A percentile compares a stretch with the other conserved stretches of the same genome.
These are phyloP conservation scores for Colletotrichum filicis DNA, from an alignment of 2,329 filamentous ascomycete species.

Conservation along the genomic window DNA sequence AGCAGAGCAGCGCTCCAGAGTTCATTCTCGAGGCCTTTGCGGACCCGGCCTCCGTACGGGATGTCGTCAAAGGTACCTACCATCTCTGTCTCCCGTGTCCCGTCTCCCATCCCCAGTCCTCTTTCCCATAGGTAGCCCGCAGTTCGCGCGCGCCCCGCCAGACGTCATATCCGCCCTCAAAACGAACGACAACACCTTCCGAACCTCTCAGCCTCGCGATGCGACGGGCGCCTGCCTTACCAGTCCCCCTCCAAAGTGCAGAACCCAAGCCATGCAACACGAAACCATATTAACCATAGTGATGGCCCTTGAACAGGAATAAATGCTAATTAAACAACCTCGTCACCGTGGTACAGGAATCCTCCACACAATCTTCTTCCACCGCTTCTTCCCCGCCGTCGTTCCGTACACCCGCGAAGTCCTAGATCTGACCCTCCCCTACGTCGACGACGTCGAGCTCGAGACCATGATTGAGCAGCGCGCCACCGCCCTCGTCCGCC, in stretches of 20 bases:
- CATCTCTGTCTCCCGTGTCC: neutral
- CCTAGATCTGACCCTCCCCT: constrained; percentile 89
- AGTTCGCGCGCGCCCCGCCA: constrained; percentile 13
- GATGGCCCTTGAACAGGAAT: neutral
- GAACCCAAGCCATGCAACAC: neutral
- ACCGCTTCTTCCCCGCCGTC: constrained; percentile 93
- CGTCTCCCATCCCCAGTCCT: constrained; percentile 24
- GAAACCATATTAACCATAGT: too few species aligned
- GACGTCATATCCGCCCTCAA: constrained; percentile 31
- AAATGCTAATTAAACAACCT: neutral
- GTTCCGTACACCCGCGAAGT: constrained; percentile 86
- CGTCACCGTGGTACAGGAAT: constrained; percentile 68
- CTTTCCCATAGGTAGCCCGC: constrained; percentile 12
- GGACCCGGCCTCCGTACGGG: constrained; percentile 88
- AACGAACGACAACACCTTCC: neutral
- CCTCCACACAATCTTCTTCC: constrained; percentile 98
- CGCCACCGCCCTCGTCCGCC: constrained; percentile 80
- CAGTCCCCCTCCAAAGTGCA: neutral
- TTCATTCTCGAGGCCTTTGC: constrained; percentile 95
- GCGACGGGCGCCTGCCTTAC: neutral
- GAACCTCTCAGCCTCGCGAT: neutral
- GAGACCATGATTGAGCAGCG: constrained; percentile 94
- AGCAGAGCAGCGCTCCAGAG: constrained; percentile 75
- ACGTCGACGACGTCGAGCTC: constrained; percentile 89
- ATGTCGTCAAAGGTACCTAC: constrained; percentile 87